phyloP scores from a whole-genome alignment of 1,284 basidiomycete species.

The Ganoderma lingzhi region DNA sequence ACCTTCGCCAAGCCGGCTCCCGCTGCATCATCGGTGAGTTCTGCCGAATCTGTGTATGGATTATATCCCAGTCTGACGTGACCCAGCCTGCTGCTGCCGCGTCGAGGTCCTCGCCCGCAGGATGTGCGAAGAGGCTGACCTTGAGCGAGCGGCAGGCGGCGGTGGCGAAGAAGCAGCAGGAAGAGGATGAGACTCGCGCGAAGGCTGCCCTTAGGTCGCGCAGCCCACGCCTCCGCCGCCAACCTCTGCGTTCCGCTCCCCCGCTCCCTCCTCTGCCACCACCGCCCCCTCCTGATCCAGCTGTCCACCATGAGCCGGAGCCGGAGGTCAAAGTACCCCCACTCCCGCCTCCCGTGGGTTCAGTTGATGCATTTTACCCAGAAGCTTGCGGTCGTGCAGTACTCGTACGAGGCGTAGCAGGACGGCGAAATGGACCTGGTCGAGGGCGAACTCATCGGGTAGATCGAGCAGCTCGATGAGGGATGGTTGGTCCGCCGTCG shows the following conservation, averaged over 20 bases:
- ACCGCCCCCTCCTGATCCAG: constrained; percentile 42
- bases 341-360: constrained; percentile 37
- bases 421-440: constrained; percentile 85
- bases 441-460: constrained; percentile 85
- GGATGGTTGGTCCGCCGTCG: constrained; percentile 87
- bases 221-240: constrained; percentile 38
- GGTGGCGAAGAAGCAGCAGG: constrained; percentile 84
- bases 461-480: constrained; percentile 87
- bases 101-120: constrained; percentile 32
- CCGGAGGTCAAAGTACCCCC: constrained; percentile 35
- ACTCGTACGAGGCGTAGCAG: constrained; percentile 83
- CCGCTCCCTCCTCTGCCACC: constrained; percentile 45
- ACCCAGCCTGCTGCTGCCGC: constrained; percentile 33
- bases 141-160: constrained; percentile 92
- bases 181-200: constrained; percentile 82
- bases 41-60: constrained; percentile 8
- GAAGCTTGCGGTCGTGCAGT: constrained; percentile 65
- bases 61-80: not conserved
- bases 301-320: constrained; percentile 32
- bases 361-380: not conserved
- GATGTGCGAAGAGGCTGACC: constrained; percentile 76
- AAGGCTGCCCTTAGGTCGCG: constrained; percentile 55
- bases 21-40: constrained; percentile 31
- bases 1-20: constrained; percentile 8
- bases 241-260: constrained; percentile 33